Base-by-base conservation (phyloP, 192 early-diverging fungal species). In the Mortierella hygrophila region DNA sequence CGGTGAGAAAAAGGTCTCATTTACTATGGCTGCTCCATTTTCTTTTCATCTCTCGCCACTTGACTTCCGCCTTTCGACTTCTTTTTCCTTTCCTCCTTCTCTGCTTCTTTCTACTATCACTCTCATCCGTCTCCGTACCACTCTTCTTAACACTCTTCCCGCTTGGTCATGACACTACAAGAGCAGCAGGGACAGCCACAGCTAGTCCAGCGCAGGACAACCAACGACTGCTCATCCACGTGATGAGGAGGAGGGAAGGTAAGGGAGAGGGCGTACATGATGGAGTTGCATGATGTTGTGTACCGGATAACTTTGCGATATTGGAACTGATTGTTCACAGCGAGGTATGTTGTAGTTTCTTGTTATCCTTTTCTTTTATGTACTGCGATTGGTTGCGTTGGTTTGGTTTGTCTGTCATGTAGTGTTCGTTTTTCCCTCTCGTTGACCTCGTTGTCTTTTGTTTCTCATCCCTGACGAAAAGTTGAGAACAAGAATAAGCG, bases 201-300 rank as follows among this genome's bases (percentile, higher is more conserved):
- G 18, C 16, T 52, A 52, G 18, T 20, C 18, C 18, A 52, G 20
- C 49, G 49, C 49, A 52, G 49, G 18, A 52, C 20, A 20, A 18
- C 49, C 15, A 18, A 52, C 44, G 44, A 0, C 44, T 15, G 1
- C 1, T 46, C 44, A 46, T 46, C 44, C 6, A 0, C 44, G 4
- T 40, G 38, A 40, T 40, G 75, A 20, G 72, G 35, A 38, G 49
- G 10, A 20, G 4, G 26, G 44, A 72, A 10, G 75, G 29, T 10
- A 11, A 15, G 29, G 60, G 69, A 77, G 35, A 18, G 23, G 37
- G 49, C 40, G 6, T 77, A 77, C 29, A 75, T 75, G 26, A 68
- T 70, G 13, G 57, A 16, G 0, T 46, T 82, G 15, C 74, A 82
- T 16, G 81, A 75, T 41, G 75, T 82, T 60, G 35, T 63, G 11